Evolutionary conservation across 2,329 filamentous ascomycete species (phyloP).

Genomic region (Aspergillus puulaauensis): DNA sequence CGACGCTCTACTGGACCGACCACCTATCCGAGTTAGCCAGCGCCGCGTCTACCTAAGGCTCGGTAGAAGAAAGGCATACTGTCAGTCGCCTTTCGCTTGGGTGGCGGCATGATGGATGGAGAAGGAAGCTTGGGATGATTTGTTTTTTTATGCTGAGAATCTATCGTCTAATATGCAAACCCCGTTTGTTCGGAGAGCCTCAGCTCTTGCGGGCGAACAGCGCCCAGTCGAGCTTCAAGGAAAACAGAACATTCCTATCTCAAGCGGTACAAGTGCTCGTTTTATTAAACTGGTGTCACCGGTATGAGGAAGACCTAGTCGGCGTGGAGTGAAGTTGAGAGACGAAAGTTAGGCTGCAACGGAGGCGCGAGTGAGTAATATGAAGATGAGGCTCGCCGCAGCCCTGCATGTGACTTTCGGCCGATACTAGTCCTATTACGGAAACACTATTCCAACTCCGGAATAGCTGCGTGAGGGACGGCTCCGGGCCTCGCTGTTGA

Average conservation of each 20-base stretch:
- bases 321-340: background rate
- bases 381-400: slow-evolving; percentile 20
- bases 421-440: background rate
- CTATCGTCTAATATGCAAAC: slow-evolving; percentile 18
- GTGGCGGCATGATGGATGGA: slow-evolving; percentile 60
- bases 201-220: slow-evolving; percentile 20
- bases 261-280: background rate
- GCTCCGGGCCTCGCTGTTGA: slow-evolving; percentile 12
- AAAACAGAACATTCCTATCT: slow-evolving; percentile 5
- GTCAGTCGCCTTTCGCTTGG: slow-evolving; percentile 67
- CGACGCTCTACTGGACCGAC: slow-evolving; percentile 46
- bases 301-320: background rate
- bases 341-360: background rate
- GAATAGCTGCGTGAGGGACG: slow-evolving; percentile 1
- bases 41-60: slow-evolving; percentile 13
- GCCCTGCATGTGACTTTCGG: background rate
- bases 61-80: slow-evolving; percentile 40
- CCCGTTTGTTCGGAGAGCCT: slow-evolving; percentile 1
- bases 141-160: slow-evolving; percentile 7
- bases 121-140: slow-evolving; percentile 3
- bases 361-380: slow-evolving; percentile 1
- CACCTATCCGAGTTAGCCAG: slow-evolving; percentile 41
- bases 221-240: slow-evolving; percentile 18
- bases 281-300: background rate
- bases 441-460: background rate